A percentile compares a stretch with the other conserved stretches of the same genome.
Conservation (phyloP, 495 filamentous ascomycete genomes). For the Penicillium arizonense region DNA sequence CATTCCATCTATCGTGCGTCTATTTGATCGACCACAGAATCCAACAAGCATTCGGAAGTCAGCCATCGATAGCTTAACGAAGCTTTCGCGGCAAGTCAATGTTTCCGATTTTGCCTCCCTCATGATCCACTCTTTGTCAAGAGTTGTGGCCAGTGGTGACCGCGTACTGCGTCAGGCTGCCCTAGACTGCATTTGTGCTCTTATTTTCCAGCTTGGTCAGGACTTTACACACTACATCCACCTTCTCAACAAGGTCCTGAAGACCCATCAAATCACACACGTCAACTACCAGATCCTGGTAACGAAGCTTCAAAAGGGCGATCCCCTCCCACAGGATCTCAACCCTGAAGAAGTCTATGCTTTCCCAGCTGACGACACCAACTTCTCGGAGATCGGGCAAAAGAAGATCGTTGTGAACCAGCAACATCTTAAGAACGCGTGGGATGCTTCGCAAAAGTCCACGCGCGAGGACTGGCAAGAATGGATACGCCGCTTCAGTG, state of each 20-base stretch:
- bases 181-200: slow-evolving; percentile 91
- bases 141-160: slow-evolving; percentile 72
- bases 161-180: slow-evolving; percentile 74
- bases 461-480: slow-evolving; percentile 98
- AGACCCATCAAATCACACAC: slow-evolving; percentile 69
- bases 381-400: slow-evolving; percentile 75
- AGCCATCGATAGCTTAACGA: slow-evolving; percentile 92
- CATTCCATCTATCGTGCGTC: slow-evolving; percentile 88
- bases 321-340: slow-evolving; percentile 89
- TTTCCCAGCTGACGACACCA: slow-evolving; percentile 72
- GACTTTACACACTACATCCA: slow-evolving; percentile 93
- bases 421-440: slow-evolving; percentile 93
- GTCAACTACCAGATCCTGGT: slow-evolving; percentile 88
- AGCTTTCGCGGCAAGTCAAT: slow-evolving; percentile 94
- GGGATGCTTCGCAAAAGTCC: slow-evolving; percentile 93
- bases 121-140: slow-evolving; percentile 85
- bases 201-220: slow-evolving; percentile 92
- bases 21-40: slow-evolving; percentile 83
- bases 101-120: slow-evolving; percentile 94
- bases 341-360: slow-evolving; percentile 84
- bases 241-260: slow-evolving; percentile 77
- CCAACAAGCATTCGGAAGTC: slow-evolving; percentile 75
- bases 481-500: slow-evolving; percentile 95
- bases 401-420: slow-evolving; percentile 97
- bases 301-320: slow-evolving; percentile 88